Evolutionary conservation across 2,329 filamentous ascomycete genomes (phyloP), one percentile per base, ranked within the genome.

Genomic region (Claviceps fusiformis): DNA sequence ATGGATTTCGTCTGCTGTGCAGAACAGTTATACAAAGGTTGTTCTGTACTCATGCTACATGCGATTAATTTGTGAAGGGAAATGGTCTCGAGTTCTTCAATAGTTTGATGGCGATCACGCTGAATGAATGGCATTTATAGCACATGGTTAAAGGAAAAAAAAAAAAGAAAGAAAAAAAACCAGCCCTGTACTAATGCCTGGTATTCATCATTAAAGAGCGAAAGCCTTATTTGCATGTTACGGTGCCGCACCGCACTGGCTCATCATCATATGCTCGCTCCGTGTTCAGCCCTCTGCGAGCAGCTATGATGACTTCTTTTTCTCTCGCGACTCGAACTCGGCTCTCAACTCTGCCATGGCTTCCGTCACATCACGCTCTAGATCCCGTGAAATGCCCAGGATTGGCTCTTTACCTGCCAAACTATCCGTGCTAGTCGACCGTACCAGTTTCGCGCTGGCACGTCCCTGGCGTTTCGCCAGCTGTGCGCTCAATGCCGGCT

Each of bases 91-190:
- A 90, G 62, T 91, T 89, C 67, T 89, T 86, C 67, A 79, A 72
- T 58, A 86, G 24, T 24, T 89, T 53, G 85, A 86, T n/a, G 86
- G 86, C 3, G 85, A 90, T 64, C 86, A 86, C 1, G 78, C 82
- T 1, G 80, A 87, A 62, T 73, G 89, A 47, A 90, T 89, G 86
- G 87, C 89, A 3, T 95, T 92, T 63, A 95, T 95, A 89, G 89
- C 93, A 24, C 3, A 24, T 24, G 24, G 24, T 24, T 24, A 24
- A 24, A 24, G 24, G 24, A 2, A 2, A 24, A 24, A 24, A 24
- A 24, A 3, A 49, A 91, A 91, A 68, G 3, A 24, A 24, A 24
- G 3, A 24, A 24, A 24, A 24, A 24, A 24, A 24, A 24, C 24
- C 24, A 87, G 93, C 61, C 88, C 89, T 0, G 87, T 89, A 0